Conservation (phyloP, 179 eudicot species). For the Carnegiea gigantea region DNA sequence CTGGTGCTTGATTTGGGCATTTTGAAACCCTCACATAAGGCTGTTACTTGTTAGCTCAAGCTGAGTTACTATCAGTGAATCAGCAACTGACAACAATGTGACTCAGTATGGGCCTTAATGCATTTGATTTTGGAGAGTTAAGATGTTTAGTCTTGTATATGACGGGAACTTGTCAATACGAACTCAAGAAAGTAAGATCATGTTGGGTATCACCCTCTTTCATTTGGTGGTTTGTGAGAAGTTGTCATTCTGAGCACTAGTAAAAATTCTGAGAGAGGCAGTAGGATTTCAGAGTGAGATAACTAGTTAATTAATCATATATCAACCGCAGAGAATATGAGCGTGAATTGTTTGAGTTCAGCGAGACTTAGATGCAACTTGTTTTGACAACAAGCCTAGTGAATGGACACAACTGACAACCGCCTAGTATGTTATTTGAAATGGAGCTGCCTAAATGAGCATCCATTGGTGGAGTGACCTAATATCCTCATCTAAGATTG, state of each 20-base stretch:
- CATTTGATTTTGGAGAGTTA: neutral
- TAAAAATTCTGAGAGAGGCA: too few relatives aligned
- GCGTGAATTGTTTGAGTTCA: too few relatives aligned
- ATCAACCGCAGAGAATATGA: too few relatives aligned
- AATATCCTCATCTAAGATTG: neutral
- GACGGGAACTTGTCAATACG: neutral
- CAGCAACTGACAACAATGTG: too few relatives aligned
- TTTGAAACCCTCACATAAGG: neutral
- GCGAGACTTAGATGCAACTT: neutral
- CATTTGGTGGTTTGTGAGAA: slow-evolving; percentile 3
- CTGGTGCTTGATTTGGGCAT: neutral
- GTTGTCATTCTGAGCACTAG: neutral
- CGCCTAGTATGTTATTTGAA: neutral
- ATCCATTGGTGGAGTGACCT: neutral
- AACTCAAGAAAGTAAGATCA: neutral
- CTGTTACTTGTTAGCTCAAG: too few relatives aligned
- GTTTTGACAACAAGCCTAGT: neutral
- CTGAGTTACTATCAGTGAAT: too few relatives aligned
- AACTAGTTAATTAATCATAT: too few relatives aligned
- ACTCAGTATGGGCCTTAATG: too few relatives aligned
- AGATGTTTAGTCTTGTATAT: neutral
- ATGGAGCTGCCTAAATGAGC: neutral
- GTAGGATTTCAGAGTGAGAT: too few relatives aligned
- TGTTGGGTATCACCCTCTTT: neutral
- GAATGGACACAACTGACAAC: neutral